A percentile compares a stretch with the other conserved stretches of the same genome.
These are phyloP conservation scores for Euphorbia schlechtendalii DNA, from an alignment of 441 rosid species.

Conservation along the genomic window DNA sequence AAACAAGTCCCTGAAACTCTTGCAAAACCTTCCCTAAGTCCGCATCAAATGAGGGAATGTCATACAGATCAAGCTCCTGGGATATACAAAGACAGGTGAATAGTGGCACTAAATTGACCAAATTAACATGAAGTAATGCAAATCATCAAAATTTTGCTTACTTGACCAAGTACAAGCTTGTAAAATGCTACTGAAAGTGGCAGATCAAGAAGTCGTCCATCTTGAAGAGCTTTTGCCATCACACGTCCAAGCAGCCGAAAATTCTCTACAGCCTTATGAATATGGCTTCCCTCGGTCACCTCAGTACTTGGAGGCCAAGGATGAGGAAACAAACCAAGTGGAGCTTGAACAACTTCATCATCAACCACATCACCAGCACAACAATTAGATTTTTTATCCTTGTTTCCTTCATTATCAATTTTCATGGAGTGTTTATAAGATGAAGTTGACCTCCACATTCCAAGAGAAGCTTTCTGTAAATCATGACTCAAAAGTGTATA, in stretches of 20 bases:
- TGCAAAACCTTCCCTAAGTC: constrained; percentile 87
- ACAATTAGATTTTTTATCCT: constrained; percentile 34
- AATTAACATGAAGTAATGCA: not conserved
- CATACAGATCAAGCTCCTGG: constrained; percentile 98
- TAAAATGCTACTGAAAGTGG: constrained; percentile 78
- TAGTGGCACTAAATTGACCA: not conserved
- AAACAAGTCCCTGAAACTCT: constrained; percentile 74
- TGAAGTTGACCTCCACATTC: constrained; percentile 90
- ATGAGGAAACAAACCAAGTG: constrained; percentile 87
- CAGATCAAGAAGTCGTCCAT: constrained; percentile 91
- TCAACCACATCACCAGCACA: constrained; percentile 25
- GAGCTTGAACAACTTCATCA: constrained; percentile 59
- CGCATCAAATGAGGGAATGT: constrained; percentile 69
- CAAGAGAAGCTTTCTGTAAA: constrained; percentile 77
- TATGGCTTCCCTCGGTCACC: constrained; percentile 66
- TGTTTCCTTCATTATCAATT: constrained; percentile 49
- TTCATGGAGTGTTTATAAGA: constrained; percentile 46
- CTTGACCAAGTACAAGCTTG: constrained; percentile 90
- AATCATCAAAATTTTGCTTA: constrained; percentile 29
- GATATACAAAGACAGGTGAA: constrained; percentile 8
- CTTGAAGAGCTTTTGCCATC: constrained; percentile 99
- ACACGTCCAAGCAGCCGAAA: constrained; percentile 95
- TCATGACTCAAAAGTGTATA: constrained; percentile 97
- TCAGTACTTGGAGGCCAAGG: constrained; percentile 87
- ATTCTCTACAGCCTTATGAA: constrained; percentile 72